Evolutionary conservation across 164 flowering plant species (phyloP).

Genomic region (Kingdonia uniflora): DNA sequence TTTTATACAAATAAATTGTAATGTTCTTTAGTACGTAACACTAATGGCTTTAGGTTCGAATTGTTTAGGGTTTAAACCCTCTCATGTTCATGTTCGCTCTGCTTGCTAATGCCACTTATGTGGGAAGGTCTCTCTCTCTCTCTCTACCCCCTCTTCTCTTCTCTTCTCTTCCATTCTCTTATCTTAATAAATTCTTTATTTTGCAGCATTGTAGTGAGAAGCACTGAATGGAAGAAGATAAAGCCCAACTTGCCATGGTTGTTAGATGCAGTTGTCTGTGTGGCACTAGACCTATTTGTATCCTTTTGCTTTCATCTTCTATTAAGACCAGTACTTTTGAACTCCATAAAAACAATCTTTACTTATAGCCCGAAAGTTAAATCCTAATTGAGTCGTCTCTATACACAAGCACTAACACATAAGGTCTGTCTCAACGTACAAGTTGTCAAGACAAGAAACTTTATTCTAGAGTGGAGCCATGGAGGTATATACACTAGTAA

Average conservation of each 20-base stretch:
- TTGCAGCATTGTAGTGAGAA: slow-evolving; percentile 74
- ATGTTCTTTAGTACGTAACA: not conserved
- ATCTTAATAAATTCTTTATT: too few species aligned
- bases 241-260: slow-evolving; percentile 87
- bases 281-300: slow-evolving; percentile 71
- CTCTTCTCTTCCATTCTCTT: not conserved
- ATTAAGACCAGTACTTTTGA: too few species aligned
- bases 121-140: slow-evolving; percentile 38
- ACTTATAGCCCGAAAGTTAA: too few species aligned
- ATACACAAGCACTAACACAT: too few species aligned
- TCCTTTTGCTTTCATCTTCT: slow-evolving; percentile 24
- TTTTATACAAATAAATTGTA: not conserved
- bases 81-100: slow-evolving; percentile 88
- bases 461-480: too few species aligned
- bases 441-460: too few species aligned
- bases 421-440: too few species aligned
- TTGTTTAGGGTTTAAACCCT: slow-evolving; percentile 76
- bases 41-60: not conserved
- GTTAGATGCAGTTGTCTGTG: slow-evolving; percentile 79
- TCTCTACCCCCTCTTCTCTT: too few species aligned
- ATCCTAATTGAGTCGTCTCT: too few species aligned
- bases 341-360: too few species aligned
- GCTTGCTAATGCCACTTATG: slow-evolving; percentile 65
- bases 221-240: slow-evolving; percentile 48
- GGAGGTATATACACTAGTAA: too few species aligned